Base-by-base conservation (phyloP, 2,329 filamentous ascomycete genomes). In the Colletotrichum lentis region DNA sequence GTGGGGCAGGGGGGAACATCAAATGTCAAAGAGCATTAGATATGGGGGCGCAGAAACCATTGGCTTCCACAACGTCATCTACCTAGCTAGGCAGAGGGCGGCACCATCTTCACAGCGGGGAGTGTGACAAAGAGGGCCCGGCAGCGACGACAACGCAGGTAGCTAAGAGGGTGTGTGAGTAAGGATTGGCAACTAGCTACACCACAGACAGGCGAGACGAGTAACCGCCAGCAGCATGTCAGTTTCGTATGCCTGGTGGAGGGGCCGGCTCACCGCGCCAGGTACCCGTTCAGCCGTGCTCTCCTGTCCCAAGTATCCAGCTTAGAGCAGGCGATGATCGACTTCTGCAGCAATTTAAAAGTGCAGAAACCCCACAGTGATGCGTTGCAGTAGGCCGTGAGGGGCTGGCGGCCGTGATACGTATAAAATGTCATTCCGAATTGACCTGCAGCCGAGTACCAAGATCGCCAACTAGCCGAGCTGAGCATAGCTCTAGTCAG, bases 1-100 rank as follows among this genome's bases (percentile, higher is more conserved):
- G 49, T 61, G 12, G 44, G 27, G 44, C 14, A 27, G 24, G 50
- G 41, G 22, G 31, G 43, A 20, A 31, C 44, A 37, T 53, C 62
- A 49, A 55, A 56, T 63, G 60, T 63, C 58, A 68, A 50, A 69
- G 50, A 52, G n/a, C 20, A 50, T 44, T 60, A 50, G 37, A 55
- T 37, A 44, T 35, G 62, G 64, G 31, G 62, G 56, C 50, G 20
- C 37, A 5, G 37, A 37, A 50, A 65, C 35, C 55, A 65, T 66
- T 50, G 55, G 39, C 55, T 43, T 56, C 46, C 47, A 39, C 62
- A 66, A 69, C 62, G 44, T 57, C 62, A 56, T 69, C 35, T 37
- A 44, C 14, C 62, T 44, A 44, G 18, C 62, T 24, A 41, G 35
- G n/a, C 55, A 44, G 16, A 52, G 27, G 18, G 22, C 55, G 37